These are phyloP conservation scores for Camellia oleifera DNA, from an alignment of 179 eudicot species.

Conservation along the genomic window DNA sequence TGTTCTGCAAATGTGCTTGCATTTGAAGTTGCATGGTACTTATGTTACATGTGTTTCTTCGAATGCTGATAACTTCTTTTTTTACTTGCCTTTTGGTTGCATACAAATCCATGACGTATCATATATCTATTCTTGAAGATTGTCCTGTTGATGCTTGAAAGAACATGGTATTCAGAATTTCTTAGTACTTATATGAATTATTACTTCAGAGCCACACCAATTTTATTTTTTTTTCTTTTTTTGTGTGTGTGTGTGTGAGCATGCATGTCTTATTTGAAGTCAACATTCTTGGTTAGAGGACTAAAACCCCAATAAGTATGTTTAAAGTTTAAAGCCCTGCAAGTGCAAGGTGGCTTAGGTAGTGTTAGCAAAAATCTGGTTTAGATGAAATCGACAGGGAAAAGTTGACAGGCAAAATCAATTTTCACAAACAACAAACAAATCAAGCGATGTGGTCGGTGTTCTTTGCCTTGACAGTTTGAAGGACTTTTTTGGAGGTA, in stretches of 20 bases:
- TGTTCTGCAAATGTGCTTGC: slow-evolving; percentile 5
- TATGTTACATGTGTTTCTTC: not conserved
- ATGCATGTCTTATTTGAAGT: no score
- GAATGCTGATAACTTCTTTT: not conserved
- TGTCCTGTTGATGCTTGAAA: not conserved
- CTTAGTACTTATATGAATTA: not conserved
- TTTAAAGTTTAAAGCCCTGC: no score
- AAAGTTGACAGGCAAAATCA: no score
- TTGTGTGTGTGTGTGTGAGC: not conserved
- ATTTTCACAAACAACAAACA: no score
- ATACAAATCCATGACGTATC: not conserved
- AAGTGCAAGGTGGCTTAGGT: no score
- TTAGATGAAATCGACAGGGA: no score
- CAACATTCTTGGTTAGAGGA: not conserved
- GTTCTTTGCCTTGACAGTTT: no score
- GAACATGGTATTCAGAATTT: not conserved
- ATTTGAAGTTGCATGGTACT: not conserved
- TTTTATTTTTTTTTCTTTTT: not conserved
- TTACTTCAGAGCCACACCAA: not conserved
- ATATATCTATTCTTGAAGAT: not conserved
- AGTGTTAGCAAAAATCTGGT: no score
- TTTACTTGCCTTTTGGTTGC: not conserved
- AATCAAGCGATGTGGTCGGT: no score
- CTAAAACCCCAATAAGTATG: no score
- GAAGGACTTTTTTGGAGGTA: no score